A percentile compares a stretch with the other conserved stretches of the same genome.
phyloP scores from a whole-genome alignment of 148 eudicot species.

The Vaccinium macrocarpon region DNA sequence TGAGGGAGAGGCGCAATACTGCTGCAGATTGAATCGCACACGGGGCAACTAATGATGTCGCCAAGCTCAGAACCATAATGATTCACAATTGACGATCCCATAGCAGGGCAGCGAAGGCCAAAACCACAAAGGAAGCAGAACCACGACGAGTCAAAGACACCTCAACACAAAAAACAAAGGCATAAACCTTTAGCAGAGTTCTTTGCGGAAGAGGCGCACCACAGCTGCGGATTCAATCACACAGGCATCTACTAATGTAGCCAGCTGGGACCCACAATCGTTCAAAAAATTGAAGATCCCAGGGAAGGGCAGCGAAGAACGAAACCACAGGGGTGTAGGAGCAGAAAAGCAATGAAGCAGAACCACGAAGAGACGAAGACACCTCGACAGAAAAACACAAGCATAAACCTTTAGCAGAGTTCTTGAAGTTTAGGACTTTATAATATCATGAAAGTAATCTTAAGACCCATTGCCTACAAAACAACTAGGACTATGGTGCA shows the following conservation, averaged over 20 bases:
- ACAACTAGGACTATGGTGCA: constrained; percentile 27
- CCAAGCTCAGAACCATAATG: constrained; percentile 64
- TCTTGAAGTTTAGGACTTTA: constrained; percentile 23
- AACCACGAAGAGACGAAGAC: constrained; percentile 49
- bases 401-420: constrained; percentile 53
- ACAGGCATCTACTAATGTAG: constrained; percentile 53
- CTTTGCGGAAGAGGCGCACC: constrained; percentile 43
- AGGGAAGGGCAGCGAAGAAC: constrained; percentile 36
- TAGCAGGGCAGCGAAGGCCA: constrained; percentile 53
- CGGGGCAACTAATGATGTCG: constrained; percentile 52
- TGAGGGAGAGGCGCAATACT: constrained; percentile 47
- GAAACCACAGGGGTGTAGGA: constrained; percentile 53
- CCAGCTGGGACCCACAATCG: constrained; percentile 62
- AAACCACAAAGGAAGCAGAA: constrained; percentile 51
- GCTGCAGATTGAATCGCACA: constrained; percentile 46
- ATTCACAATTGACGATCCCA: constrained; percentile 65
- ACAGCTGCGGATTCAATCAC: constrained; percentile 48
- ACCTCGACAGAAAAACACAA: constrained; percentile 86
- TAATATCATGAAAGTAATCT: constrained; percentile 23
- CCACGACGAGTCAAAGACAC: constrained; percentile 51
- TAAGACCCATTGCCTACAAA: constrained; percentile 23
- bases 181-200: constrained; percentile 52
- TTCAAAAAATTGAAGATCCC: constrained; percentile 28
- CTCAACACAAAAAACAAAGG: constrained; percentile 72
- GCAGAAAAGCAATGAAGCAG: constrained; percentile 34